Evolutionary conservation across 352 stramenopile species (phyloP).

Genomic region (Pythium chondricola): DNA sequence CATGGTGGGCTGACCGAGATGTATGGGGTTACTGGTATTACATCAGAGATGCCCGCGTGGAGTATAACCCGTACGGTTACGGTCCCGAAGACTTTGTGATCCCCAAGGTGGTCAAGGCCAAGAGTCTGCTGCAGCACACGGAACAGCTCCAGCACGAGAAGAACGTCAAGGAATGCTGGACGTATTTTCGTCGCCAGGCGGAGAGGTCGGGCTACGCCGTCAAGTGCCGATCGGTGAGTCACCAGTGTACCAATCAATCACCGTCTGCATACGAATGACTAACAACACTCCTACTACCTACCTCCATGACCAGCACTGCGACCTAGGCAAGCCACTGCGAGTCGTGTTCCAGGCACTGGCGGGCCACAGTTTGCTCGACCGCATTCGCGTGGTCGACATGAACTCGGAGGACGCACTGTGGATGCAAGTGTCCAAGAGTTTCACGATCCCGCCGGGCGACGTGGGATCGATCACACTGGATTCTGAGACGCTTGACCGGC

Average conservation of each 20-base stretch:
- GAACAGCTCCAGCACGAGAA: conserved; percentile 81
- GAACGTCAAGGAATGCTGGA: conserved; percentile 69
- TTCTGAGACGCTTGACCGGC: conserved; percentile 67
- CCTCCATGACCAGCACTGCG: conserved; percentile 44
- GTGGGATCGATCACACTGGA: conserved; percentile 81
- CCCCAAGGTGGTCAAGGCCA: conserved; percentile 68
- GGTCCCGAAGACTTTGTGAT: conserved; percentile 82
- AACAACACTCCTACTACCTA: background rate
- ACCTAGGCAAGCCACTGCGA: conserved; percentile 73
- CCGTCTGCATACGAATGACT: background rate
- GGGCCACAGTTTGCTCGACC: conserved; percentile 66
- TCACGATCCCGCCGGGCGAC: conserved; percentile 64
- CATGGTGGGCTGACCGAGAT: background rate
- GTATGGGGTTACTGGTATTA: background rate
- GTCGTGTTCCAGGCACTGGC: conserved; percentile 68
- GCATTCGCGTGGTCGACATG: conserved; percentile 83
- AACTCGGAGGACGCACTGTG: conserved; percentile 73
- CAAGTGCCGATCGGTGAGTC: conserved; percentile 66
- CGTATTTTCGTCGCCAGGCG: conserved; percentile 70
- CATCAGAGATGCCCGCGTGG: conserved; percentile 46
- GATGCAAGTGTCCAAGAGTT: conserved; percentile 83
- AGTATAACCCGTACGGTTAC: conserved; percentile 84
- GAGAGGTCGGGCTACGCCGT: conserved; percentile 57
- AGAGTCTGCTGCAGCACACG: conserved; percentile 83
- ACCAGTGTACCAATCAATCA: too few species aligned